A percentile compares a stretch with the other conserved stretches of the same genome.
These are phyloP conservation scores for Carallia pectinifolia DNA, from an alignment of 345 rosid genomes.

Conservation along the genomic window DNA sequence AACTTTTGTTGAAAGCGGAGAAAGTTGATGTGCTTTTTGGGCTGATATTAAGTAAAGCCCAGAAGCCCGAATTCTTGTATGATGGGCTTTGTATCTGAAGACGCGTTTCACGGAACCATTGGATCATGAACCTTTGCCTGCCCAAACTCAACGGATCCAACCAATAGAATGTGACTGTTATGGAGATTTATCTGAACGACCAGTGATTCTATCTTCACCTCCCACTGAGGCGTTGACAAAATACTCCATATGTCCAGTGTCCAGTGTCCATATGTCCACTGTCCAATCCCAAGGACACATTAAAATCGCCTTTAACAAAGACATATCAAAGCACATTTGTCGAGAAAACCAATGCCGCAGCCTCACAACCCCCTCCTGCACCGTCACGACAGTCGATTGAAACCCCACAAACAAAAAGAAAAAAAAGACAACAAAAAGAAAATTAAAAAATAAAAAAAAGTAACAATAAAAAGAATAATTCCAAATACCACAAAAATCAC, in stretches of 20 bases:
- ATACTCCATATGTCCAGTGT: not conserved
- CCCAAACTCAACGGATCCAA: not conserved
- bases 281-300: conserved; percentile 10
- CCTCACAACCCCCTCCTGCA: conserved; percentile 11
- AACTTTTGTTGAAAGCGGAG: not conserved
- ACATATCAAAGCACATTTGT: conserved; percentile 31
- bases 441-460: not conserved
- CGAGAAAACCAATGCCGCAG: not conserved
- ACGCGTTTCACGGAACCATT: not conserved
- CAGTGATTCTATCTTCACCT: not conserved
- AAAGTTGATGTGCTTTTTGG: not conserved
- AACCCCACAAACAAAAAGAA: not conserved
- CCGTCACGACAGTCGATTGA: conserved; percentile 33
- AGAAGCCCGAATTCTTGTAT: too few species aligned
- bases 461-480: too few species aligned
- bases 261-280: not conserved
- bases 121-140: too few species aligned
- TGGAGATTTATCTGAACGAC: not conserved
- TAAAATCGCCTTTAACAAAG: conserved; percentile 11
- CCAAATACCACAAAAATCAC: too few species aligned
- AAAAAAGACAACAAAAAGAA: not conserved
- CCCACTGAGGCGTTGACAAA: conserved; percentile 14
- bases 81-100: too few species aligned
- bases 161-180: not conserved
- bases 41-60: too few species aligned